Percentiles rank a stretch among this genome's conserved stretches.
Evolutionary conservation across 257 asterid genomes (phyloP).

Genomic region (Vinca minor): DNA sequence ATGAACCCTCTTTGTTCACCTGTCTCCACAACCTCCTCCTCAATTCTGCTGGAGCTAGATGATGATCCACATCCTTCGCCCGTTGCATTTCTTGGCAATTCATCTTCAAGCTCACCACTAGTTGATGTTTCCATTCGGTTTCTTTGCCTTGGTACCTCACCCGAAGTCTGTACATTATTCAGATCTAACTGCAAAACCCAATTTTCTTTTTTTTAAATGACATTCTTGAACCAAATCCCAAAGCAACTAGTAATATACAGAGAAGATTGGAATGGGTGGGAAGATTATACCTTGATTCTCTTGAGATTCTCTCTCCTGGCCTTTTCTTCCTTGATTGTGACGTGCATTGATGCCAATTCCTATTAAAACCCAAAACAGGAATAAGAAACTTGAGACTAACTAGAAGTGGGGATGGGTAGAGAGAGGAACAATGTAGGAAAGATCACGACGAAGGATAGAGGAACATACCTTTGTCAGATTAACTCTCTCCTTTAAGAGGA

Average conservation of each 20-base stretch:
- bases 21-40: slow-evolving; percentile 1
- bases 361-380: slow-evolving; percentile 2
- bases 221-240: too few relatives aligned
- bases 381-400: not conserved
- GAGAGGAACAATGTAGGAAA: not conserved
- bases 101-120: not conserved
- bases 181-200: slow-evolving; percentile 23
- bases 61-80: slow-evolving; percentile 10
- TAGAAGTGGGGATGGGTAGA: too few relatives aligned
- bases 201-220: too few relatives aligned
- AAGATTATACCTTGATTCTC: slow-evolving; percentile 28
- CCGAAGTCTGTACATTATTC: too few relatives aligned
- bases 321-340: slow-evolving; percentile 22
- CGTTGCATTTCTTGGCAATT: slow-evolving; percentile 13
- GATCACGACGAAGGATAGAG: too few relatives aligned
- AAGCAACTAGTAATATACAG: too few relatives aligned
- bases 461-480: slow-evolving; percentile 22
- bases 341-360: slow-evolving; percentile 26
- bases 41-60: slow-evolving; percentile 8
- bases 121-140: slow-evolving; percentile 17
- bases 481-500: slow-evolving; percentile 25
- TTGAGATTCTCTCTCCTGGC: slow-evolving; percentile 23
- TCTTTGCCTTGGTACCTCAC: too few relatives aligned
- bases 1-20: slow-evolving; percentile 23
- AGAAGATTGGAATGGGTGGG: not conserved